These are phyloP conservation scores for Rhynchosporium secalis DNA, from an alignment of 2,329 filamentous ascomycete species.

Conservation along the genomic window DNA sequence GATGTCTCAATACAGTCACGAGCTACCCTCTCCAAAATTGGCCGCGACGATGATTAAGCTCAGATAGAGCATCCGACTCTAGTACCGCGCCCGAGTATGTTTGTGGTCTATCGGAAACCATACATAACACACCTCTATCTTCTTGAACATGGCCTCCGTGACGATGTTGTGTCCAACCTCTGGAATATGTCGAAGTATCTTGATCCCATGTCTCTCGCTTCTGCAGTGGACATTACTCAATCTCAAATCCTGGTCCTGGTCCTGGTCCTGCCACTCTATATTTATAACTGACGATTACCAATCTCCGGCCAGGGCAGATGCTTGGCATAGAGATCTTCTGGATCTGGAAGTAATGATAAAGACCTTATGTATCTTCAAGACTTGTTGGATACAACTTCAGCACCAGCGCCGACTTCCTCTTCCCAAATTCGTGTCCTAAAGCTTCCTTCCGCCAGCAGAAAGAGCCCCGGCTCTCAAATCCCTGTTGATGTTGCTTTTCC, in stretches of 20 bases:
- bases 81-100: not conserved
- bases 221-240: constrained; percentile 29
- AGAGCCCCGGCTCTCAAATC: not conserved
- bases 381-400: not conserved
- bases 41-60: constrained; percentile 9
- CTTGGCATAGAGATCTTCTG: constrained; percentile 21
- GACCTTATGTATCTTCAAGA: not conserved
- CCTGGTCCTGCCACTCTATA: constrained; percentile 7
- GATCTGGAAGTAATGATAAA: not conserved
- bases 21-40: constrained; percentile 18
- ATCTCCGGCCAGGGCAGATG: constrained; percentile 14
- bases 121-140: not conserved
- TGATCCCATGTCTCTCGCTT: constrained; percentile 26
- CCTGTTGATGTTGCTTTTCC: not conserved
- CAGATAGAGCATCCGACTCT: constrained; percentile 11
- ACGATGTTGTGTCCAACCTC: constrained; percentile 13
- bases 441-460: too few relatives aligned
- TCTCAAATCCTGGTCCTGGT: constrained; percentile 24
- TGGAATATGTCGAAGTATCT: constrained; percentile 22
- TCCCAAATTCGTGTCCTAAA: not conserved
- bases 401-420: not conserved
- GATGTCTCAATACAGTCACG: constrained; percentile 29
- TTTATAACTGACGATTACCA: too few relatives aligned
- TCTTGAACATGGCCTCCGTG: constrained; percentile 15
- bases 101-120: not conserved